These are phyloP conservation scores for Venturia aucupariae DNA, from an alignment of 2,329 filamentous ascomycete species.

Conservation along the genomic window DNA sequence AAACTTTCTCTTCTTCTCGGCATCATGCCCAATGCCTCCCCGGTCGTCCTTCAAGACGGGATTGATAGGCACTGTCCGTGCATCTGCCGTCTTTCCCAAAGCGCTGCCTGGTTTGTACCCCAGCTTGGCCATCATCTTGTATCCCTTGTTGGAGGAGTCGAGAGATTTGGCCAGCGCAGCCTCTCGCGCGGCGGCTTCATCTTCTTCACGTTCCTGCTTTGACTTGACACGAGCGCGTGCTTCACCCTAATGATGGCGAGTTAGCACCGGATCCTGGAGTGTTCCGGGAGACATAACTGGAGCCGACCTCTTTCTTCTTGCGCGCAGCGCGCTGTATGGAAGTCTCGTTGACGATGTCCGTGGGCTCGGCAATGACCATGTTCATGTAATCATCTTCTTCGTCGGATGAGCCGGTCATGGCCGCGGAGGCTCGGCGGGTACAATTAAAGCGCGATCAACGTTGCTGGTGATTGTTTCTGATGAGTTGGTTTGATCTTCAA, in stretches of 20 bases:
- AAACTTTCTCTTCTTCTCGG: constrained; percentile 69
- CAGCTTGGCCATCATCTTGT: constrained; percentile 95
- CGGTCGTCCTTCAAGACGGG: constrained; percentile 70
- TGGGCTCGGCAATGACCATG: constrained; percentile 73
- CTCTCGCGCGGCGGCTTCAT: constrained; percentile 64
- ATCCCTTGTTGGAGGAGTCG: constrained; percentile 67
- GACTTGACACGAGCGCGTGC: constrained; percentile 57
- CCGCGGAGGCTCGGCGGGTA: not conserved
- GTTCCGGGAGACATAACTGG: constrained; percentile 19
- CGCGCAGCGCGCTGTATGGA: constrained; percentile 51
- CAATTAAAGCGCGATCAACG: not conserved
- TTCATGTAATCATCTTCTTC: constrained; percentile 96
- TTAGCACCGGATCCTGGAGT: constrained; percentile 17
- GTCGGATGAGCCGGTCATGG: constrained; percentile 34
- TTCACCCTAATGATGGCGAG: constrained; percentile 44
- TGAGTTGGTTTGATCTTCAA: not conserved
- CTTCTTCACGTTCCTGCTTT: constrained; percentile 71
- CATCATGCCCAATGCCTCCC: constrained; percentile 75
- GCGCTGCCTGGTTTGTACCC: constrained; percentile 72
- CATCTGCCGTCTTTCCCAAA: constrained; percentile 54
- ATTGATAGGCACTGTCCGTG: constrained; percentile 62
- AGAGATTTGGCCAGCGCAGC: constrained; percentile 66
- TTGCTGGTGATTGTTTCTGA: not conserved
- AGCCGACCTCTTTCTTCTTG: constrained; percentile 40
- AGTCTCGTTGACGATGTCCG: constrained; percentile 45